Percentiles rank a stretch among this genome's conserved stretches.
Conservation (phyloP, 2,329 filamentous ascomycete genomes). For the Helicocarpus griseus region DNA sequence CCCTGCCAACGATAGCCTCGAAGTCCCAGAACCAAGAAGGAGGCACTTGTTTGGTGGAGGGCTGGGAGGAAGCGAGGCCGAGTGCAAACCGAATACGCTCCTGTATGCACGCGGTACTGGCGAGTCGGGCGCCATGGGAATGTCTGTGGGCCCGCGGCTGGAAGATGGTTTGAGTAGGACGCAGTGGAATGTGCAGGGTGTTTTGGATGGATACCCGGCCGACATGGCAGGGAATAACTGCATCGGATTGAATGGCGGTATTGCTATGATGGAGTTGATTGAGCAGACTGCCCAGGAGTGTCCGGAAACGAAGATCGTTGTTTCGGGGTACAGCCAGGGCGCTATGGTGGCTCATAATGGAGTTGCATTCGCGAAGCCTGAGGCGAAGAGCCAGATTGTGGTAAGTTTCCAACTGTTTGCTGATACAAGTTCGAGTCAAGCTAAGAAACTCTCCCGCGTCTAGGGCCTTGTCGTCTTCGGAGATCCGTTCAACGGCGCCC, state of each 20-base stretch:
- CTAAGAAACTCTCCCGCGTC: not conserved
- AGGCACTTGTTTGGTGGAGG: not conserved
- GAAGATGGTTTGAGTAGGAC: not conserved
- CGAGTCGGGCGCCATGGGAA: not conserved
- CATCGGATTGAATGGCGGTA: not conserved
- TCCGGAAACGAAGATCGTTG: not conserved
- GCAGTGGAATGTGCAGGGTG: not conserved
- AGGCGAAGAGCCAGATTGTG: not conserved
- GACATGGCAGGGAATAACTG: not conserved
- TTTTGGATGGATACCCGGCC: not conserved
- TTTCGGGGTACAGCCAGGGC: not conserved
- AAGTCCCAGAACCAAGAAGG: not conserved
- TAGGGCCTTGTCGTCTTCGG: not conserved
- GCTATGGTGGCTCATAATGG: not conserved
- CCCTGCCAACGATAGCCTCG: not conserved
- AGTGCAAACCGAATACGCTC: not conserved
- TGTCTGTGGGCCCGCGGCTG: not conserved
- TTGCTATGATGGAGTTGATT: not conserved
- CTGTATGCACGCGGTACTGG: not conserved
- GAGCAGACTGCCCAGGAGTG: not conserved
- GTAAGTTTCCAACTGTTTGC: no score
- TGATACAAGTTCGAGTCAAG: no score
- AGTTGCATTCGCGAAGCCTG: not conserved
- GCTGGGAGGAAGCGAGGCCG: not conserved
- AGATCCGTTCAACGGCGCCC: not conserved